These are phyloP conservation scores for Phytophthora palmivora DNA, from an alignment of 352 stramenopile genomes.

Conservation along the genomic window DNA sequence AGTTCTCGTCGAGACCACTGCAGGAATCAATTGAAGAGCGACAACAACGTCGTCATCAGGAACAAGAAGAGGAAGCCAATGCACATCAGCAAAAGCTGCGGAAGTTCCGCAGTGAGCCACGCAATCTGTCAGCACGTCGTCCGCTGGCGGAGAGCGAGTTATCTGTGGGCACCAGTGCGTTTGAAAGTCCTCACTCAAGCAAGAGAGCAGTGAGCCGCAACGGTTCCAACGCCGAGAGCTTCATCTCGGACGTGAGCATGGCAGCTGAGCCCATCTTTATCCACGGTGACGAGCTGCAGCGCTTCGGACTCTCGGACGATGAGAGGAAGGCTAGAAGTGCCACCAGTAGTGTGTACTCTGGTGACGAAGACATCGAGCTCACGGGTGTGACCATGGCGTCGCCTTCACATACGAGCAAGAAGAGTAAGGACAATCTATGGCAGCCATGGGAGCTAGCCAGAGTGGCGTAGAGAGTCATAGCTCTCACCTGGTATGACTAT, in stretches of 20 bases:
- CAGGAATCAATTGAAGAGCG: conserved; percentile 30
- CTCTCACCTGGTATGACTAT: conserved; percentile 13
- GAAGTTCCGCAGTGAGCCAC: conserved; percentile 39
- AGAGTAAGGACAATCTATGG: conserved; percentile 69
- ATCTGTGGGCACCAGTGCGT: conserved; percentile 28
- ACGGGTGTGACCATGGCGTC: conserved; percentile 64
- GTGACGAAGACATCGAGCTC: conserved; percentile 75
- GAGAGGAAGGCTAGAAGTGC: conserved; percentile 46
- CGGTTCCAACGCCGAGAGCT: conserved; percentile 47
- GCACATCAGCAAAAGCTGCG: conserved; percentile 33
- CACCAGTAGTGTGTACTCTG: conserved; percentile 44
- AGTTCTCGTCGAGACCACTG: conserved; percentile 48
- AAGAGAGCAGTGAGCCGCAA: conserved; percentile 13
- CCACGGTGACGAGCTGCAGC: conserved; percentile 40
- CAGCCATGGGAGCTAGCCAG: conserved; percentile 79
- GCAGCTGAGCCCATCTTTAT: conserved; percentile 40
- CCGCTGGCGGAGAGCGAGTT: conserved; percentile 34
- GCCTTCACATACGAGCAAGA: conserved; percentile 29
- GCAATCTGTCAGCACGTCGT: conserved; percentile 32
- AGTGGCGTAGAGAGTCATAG: conserved; percentile 33
- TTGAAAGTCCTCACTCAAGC: conserved; percentile 32
- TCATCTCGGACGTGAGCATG: conserved; percentile 52
- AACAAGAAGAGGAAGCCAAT: conserved; percentile 14
- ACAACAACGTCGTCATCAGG: conserved; percentile 18
- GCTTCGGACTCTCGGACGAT: conserved; percentile 47